A percentile compares a stretch with the other conserved stretches of the same genome.
Evolutionary conservation across 2,329 filamentous ascomycete genomes (phyloP).

Genomic region (Phialocephala sp.): DNA sequence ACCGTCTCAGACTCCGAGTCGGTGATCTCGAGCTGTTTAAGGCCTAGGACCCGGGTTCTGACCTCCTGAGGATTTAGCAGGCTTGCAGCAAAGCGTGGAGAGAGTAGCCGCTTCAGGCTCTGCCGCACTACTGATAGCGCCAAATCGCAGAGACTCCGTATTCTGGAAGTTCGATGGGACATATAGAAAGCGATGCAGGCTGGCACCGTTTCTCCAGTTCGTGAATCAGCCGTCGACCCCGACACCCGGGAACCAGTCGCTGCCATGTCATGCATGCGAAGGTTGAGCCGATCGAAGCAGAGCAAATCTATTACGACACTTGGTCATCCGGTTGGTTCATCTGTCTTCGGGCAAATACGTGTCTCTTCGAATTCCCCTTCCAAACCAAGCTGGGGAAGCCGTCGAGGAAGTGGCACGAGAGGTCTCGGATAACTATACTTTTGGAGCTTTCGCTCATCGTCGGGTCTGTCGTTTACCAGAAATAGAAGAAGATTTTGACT

Average conservation of each 20-base stretch:
- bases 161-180: conserved; percentile 5
- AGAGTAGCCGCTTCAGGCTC: neutral
- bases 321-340: neutral
- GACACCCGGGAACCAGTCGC: neutral
- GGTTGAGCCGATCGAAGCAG: neutral
- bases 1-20: neutral
- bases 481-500: neutral
- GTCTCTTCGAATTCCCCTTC: too few relatives aligned
- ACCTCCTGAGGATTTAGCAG: neutral
- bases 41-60: neutral
- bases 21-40: neutral
- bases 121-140: neutral
- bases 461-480: neutral
- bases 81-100: neutral
- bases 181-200: conserved; percentile 12
- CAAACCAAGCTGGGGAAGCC: too few relatives aligned
- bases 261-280: conserved; percentile 8
- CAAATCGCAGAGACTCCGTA: neutral
- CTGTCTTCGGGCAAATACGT: neutral
- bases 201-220: neutral
- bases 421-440: too few relatives aligned
- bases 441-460: too few relatives aligned
- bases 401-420: too few relatives aligned
- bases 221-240: conserved; percentile 3
- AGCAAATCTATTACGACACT: neutral